A percentile compares a stretch with the other conserved stretches of the same genome.
These are phyloP conservation scores for Didymella exigua DNA, from an alignment of 2,329 filamentous ascomycete species.

Conservation along the genomic window DNA sequence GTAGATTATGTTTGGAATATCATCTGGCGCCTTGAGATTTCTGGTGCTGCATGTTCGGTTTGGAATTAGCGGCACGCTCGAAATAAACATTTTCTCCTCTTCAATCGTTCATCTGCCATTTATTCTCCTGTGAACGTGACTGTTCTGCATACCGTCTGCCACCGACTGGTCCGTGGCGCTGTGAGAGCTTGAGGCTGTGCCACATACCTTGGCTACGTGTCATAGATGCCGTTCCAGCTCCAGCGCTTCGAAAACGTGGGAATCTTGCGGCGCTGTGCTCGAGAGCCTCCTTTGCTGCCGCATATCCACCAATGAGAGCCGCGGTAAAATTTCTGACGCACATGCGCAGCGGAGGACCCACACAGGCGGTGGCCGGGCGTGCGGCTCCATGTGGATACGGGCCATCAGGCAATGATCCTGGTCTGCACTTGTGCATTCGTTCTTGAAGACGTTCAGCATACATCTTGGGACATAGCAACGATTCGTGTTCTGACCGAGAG, in stretches of 20 bases:
- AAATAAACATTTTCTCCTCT: constrained; percentile 46
- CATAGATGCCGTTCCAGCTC: neutral
- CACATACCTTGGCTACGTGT: neutral
- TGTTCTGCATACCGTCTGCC: neutral
- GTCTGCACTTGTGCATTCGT: too few species aligned
- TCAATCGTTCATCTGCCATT: constrained; percentile 3
- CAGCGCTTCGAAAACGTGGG: too few species aligned
- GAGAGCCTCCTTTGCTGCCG: neutral
- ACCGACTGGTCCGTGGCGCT: neutral
- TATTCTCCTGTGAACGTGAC: neutral
- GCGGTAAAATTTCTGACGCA: constrained; percentile 32
- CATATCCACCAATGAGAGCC: constrained; percentile 19
- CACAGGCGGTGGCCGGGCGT: constrained; percentile 3
- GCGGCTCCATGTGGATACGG: constrained; percentile 10
- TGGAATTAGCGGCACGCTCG: constrained; percentile 44
- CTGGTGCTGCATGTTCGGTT: constrained; percentile 43
- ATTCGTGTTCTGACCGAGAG: too few species aligned
- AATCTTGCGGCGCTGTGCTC: too few species aligned
- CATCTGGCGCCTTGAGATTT: constrained; percentile 40
- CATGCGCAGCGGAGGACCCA: constrained; percentile 18
- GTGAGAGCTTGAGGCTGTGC: neutral
- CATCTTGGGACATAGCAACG: too few species aligned
- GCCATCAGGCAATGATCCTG: neutral
- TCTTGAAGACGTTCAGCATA: too few species aligned
- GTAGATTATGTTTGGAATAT: constrained; percentile 47